A percentile compares a stretch with the other conserved stretches of the same genome.
Evolutionary conservation across 2,329 filamentous ascomycete species (phyloP).

Genomic region (Diaporthe ilicicola): DNA sequence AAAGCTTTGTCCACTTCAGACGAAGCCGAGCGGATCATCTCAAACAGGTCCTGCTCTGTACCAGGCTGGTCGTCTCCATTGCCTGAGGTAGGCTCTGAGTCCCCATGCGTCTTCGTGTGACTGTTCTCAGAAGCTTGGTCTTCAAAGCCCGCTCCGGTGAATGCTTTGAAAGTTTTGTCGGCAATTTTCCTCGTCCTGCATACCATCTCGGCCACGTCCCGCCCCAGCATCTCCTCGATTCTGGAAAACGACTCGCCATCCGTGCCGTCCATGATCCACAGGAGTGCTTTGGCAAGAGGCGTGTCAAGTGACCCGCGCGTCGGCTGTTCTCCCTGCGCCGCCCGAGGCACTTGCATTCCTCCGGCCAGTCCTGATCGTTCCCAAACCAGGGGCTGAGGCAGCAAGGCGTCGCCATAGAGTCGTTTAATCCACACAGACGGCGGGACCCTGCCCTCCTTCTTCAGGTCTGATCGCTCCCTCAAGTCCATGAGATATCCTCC

Average conservation of each 20-base stretch:
- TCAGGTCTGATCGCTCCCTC: conserved; percentile 20
- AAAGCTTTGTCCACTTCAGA: conserved; percentile 50
- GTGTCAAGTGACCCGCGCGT: not conserved
- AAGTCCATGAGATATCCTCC: conserved; percentile 53
- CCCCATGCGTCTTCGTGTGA: not conserved
- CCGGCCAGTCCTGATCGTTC: not conserved
- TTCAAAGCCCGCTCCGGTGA: not conserved
- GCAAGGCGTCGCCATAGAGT: conserved; percentile 27
- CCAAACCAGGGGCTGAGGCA: conserved; percentile 13
- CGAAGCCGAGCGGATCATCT: conserved; percentile 47
- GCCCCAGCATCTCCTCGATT: not conserved
- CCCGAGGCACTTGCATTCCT: not conserved
- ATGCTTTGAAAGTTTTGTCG: not conserved
- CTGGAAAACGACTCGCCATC: not conserved
- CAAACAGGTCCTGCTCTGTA: conserved; percentile 53
- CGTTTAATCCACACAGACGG: conserved; percentile 28
- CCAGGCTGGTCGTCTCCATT: conserved; percentile 37
- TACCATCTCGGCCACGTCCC: conserved; percentile 6
- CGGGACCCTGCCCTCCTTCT: conserved; percentile 14
- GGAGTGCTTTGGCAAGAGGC: not conserved
- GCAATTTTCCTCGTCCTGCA: not conserved
- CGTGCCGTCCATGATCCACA: not conserved
- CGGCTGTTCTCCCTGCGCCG: not conserved
- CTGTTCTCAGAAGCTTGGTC: not conserved
- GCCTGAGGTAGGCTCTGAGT: not conserved